Conservation (phyloP, 2,329 filamentous ascomycete species). For the Neofusicoccum umdonicola region DNA sequence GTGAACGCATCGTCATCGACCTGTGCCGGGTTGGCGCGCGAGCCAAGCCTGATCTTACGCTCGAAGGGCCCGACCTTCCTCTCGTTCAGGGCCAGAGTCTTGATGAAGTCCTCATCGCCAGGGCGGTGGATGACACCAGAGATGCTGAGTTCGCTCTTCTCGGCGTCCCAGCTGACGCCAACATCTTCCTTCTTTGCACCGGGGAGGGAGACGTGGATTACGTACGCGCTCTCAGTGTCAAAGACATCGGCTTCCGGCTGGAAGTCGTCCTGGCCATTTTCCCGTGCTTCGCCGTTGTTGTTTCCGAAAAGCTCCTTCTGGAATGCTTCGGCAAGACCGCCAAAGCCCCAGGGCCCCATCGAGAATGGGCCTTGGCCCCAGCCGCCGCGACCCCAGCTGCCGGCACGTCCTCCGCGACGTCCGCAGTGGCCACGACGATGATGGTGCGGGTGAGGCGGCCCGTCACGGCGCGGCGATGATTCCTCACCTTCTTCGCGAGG, state of each 20-base stretch:
- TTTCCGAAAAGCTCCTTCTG: constrained; percentile 36
- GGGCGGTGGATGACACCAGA: constrained; percentile 72
- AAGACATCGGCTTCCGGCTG: constrained; percentile 72
- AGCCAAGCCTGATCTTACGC: constrained; percentile 63
- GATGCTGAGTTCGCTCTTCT: constrained; percentile 63
- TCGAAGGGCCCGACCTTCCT: constrained; percentile 73
- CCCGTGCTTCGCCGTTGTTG: constrained; percentile 21
- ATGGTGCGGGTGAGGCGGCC: constrained; percentile 10
- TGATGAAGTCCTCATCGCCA: constrained; percentile 65
- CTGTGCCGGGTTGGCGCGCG: constrained; percentile 54
- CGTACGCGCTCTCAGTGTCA: constrained; percentile 59
- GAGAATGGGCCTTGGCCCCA: constrained; percentile 29
- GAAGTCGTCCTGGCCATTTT: constrained; percentile 44
- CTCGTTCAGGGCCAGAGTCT: constrained; percentile 63
- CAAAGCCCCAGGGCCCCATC: constrained; percentile 25
- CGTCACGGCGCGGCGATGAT: constrained; percentile 19
- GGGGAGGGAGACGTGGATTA: constrained; percentile 71
- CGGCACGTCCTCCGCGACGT: constrained; percentile 12
- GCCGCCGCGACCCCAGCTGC: constrained; percentile 20
- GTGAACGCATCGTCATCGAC: constrained; percentile 67
- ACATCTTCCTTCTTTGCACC: constrained; percentile 78
- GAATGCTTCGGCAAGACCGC: constrained; percentile 26
- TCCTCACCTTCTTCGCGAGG: constrained; percentile 20
- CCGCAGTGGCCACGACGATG: constrained; percentile 1
- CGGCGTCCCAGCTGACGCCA: constrained; percentile 71